phyloP scores from a whole-genome alignment of 202 grass and related monocot genomes.

The Carex sylvatica region DNA sequence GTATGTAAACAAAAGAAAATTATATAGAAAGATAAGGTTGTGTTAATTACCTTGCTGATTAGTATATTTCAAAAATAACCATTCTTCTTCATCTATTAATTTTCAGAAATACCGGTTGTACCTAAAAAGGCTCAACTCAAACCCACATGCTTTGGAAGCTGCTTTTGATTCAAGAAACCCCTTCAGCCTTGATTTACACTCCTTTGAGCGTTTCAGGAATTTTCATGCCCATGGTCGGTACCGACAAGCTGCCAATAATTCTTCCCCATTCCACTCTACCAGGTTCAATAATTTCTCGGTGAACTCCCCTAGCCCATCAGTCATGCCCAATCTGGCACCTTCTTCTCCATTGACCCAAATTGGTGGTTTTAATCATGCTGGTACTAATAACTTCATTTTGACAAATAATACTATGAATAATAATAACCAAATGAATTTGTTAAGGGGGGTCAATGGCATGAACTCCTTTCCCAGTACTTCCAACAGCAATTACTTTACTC shows the following conservation, averaged over 20 bases:
- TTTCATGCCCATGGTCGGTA: constrained; percentile 61
- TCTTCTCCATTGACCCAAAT: constrained; percentile 58
- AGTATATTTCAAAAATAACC: constrained; percentile 6
- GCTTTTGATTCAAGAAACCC: constrained; percentile 50
- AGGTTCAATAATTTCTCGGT: constrained; percentile 52
- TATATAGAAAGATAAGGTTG: neutral
- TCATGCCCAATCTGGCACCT: constrained; percentile 54
- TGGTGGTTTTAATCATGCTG: neutral
- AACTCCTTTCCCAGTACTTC: neutral
- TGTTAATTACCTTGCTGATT: neutral
- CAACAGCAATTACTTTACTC: neutral
- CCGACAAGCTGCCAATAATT: constrained; percentile 44
- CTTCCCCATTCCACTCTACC: constrained; percentile 35
- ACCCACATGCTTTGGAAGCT: constrained; percentile 29
- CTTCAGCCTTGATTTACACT: constrained; percentile 45
- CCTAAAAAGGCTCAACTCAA: constrained; percentile 33
- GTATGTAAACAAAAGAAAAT: neutral
- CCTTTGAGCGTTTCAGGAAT: constrained; percentile 33
- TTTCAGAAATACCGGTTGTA: constrained; percentile 81
- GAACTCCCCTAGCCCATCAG: constrained; percentile 47
- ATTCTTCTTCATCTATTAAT: constrained; percentile 14
- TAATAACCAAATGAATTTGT: constrained; percentile 4
- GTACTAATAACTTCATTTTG: neutral
- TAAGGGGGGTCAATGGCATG: neutral
- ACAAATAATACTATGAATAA: neutral